Evolutionary conservation across 345 rosid genomes (phyloP), one percentile per base, ranked within the genome.

Genomic region (Carallia pectinifolia): DNA sequence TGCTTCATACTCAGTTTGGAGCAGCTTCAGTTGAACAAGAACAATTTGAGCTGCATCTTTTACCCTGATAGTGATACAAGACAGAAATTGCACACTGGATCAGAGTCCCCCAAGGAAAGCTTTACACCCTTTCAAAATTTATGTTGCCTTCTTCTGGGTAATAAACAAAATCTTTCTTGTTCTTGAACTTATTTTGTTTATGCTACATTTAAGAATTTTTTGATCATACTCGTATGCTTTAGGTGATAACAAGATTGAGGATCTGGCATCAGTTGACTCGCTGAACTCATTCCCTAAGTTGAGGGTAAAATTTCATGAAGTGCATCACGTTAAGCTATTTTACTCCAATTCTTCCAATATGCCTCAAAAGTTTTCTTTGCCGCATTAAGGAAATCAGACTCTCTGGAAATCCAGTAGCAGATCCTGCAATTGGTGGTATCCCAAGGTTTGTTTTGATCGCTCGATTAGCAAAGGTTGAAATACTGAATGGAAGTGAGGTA

Each of bases 401-500:
- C 72, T 92, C 97, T 10, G 97, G 85, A 65, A 95, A 95, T 73
- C 97, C 96, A 29, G 66, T 92, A 72, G 36, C 91, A 67, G 93
- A 90, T 83, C 86, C 90, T 68, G 87, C 61, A 68, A 87, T 83
- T 73, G 91, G 92, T 64, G 97, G 97, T 68, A 68, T 88, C 72
- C 88, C 97, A 9, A 89, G 99, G 81, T 95, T 77, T 85, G 85
- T 84, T 71, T 76, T 89, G 73, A 60, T 95, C 77, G 97, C 99
- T 54, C 81, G 89, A n/a, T 77, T 95, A 77, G 83, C 85, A 36
- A 92, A 85, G 74, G 87, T 95, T 70, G 78, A 91, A 83, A 65
- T 90, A 58, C 85, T 95, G 74, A 92, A 92, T 81, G 97, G 97
- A 72, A 95, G 99, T 73, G 99, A 92, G 99, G 99, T 95, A 85